A percentile compares a stretch with the other conserved stretches of the same genome.
Evolutionary conservation across 768 basidiomycete species (phyloP).

Genomic region (Phlebiopsis gigantea): DNA sequence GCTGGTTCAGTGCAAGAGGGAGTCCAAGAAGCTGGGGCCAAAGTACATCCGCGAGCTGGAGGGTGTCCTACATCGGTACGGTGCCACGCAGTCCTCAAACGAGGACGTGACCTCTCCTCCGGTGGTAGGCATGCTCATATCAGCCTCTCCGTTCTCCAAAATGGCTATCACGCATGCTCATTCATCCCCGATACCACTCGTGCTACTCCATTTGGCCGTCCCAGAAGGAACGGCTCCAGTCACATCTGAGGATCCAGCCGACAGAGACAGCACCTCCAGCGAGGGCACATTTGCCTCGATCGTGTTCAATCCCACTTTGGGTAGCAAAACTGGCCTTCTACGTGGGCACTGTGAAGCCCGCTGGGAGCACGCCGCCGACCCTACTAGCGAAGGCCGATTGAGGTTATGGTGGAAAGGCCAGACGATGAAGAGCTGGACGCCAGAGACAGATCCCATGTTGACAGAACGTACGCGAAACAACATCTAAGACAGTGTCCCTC

Average conservation of each 20-base stretch:
- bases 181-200: constrained; percentile 72
- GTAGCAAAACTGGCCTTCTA: constrained; percentile 48
- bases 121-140: constrained; percentile 71
- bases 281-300: constrained; percentile 41
- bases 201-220: constrained; percentile 59
- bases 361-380: constrained; percentile 45
- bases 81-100: not conserved
- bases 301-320: constrained; percentile 68
- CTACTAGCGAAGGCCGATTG: constrained; percentile 27
- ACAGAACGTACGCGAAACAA: not conserved
- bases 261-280: not conserved
- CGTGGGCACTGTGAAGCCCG: constrained; percentile 57
- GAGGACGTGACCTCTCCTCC: constrained; percentile 19
- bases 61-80: constrained; percentile 67
- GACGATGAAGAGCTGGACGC: constrained; percentile 29
- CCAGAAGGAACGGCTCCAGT: not conserved
- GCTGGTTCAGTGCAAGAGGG: constrained; percentile 88
- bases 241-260: not conserved
- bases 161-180: constrained; percentile 63
- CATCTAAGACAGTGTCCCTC: not conserved
- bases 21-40: constrained; percentile 75
- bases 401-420: constrained; percentile 40
- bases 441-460: constrained; percentile 12
- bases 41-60: constrained; percentile 85
- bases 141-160: constrained; percentile 76